phyloP scores from a whole-genome alignment of 1,284 basidiomycete species.

The Trichosporon sp. region DNA sequence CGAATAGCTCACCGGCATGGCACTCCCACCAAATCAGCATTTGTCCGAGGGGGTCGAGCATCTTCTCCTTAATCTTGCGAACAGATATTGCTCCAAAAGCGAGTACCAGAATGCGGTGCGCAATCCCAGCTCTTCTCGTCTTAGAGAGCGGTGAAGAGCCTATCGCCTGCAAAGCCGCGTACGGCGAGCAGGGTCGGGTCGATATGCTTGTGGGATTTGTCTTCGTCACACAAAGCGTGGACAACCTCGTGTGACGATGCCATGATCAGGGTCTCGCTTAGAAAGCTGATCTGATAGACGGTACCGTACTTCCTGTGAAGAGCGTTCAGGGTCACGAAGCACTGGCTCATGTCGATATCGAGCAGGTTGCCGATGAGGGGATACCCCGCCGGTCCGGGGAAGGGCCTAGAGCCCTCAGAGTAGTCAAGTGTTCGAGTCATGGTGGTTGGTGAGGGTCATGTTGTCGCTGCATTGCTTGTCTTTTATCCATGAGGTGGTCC shows the following conservation, averaged over 20 bases:
- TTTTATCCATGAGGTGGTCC: not conserved
- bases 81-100: slow-evolving; percentile 61
- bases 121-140: slow-evolving; percentile 60
- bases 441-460: not conserved
- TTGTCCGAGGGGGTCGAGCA: slow-evolving; percentile 61
- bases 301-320: not conserved
- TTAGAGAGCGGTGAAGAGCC: slow-evolving; percentile 51
- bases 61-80: slow-evolving; percentile 59
- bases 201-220: slow-evolving; percentile 59
- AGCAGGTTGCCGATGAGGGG: slow-evolving; percentile 53
- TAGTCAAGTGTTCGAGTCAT: not conserved
- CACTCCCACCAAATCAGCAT: slow-evolving; percentile 46
- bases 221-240: slow-evolving; percentile 60
- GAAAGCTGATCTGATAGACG: slow-evolving; percentile 52
- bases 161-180: slow-evolving; percentile 59
- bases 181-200: slow-evolving; percentile 54
- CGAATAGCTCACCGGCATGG: slow-evolving; percentile 13
- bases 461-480: not conserved
- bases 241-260: slow-evolving; percentile 56
- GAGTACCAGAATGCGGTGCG: slow-evolving; percentile 62
- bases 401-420: not conserved
- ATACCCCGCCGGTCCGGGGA: not conserved
- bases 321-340: slow-evolving; percentile 33
- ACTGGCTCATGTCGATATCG: slow-evolving; percentile 27
- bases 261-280: slow-evolving; percentile 43